Conservation (phyloP, 352 stramenopile species). For the Globisporangium ultimum region DNA sequence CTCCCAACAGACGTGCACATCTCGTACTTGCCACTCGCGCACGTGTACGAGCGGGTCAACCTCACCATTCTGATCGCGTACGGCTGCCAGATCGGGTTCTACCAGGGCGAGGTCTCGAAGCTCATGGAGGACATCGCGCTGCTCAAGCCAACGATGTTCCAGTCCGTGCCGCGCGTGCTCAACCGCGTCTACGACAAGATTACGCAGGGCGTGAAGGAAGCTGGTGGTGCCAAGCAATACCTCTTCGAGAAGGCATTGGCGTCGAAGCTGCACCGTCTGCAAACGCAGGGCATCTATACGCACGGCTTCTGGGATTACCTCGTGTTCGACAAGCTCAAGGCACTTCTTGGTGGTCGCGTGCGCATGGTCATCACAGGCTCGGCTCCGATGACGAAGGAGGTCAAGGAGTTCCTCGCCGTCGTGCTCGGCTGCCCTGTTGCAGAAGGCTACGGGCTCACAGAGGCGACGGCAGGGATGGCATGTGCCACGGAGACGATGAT, state of each 20-base stretch:
- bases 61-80: slow-evolving; percentile 46
- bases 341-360: slow-evolving; percentile 85
- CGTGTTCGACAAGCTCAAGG: slow-evolving; percentile 95
- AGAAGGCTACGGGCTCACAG: slow-evolving; percentile 95
- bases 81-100: slow-evolving; percentile 91
- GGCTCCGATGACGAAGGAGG: slow-evolving; percentile 88
- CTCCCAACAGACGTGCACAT: slow-evolving; percentile 51
- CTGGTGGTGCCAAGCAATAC: slow-evolving; percentile 85
- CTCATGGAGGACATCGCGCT: slow-evolving; percentile 91
- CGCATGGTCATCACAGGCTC: slow-evolving; percentile 92
- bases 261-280: slow-evolving; percentile 38
- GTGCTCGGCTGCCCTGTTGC: slow-evolving; percentile 89
- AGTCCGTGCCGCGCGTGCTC: slow-evolving; percentile 90
- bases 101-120: slow-evolving; percentile 80
- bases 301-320: slow-evolving; percentile 91
- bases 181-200: slow-evolving; percentile 96
- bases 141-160: slow-evolving; percentile 90
- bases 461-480: slow-evolving; percentile 49
- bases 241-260: slow-evolving; percentile 86
- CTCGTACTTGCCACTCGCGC: slow-evolving; percentile 92
- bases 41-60: slow-evolving; percentile 91
- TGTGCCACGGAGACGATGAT: slow-evolving; percentile 33
- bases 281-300: slow-evolving; percentile 30
- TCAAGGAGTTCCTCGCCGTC: slow-evolving; percentile 94
- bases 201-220: slow-evolving; percentile 54